These are phyloP conservation scores for Hyphodiscus sp. DNA, from an alignment of 2,329 filamentous ascomycete genomes.

Conservation along the genomic window DNA sequence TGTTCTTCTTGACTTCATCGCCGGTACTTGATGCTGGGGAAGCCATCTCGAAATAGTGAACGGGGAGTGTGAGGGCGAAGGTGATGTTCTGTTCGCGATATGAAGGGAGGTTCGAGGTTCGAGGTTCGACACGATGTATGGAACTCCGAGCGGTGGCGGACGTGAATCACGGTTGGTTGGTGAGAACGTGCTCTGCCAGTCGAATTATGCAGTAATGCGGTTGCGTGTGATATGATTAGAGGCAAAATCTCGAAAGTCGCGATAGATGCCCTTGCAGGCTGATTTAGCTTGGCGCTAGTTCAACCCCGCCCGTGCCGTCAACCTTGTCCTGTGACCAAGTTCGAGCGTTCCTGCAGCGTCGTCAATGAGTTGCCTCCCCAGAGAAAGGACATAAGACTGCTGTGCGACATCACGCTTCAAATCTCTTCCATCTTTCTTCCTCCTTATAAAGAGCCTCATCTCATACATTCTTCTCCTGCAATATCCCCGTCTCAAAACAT, in stretches of 20 bases:
- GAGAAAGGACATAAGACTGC: neutral
- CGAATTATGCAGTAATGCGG: neutral
- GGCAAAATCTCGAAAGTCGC: neutral
- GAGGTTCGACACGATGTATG: neutral
- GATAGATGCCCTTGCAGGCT: neutral
- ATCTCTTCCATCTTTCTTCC: conserved; percentile 4
- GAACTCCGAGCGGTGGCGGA: neutral
- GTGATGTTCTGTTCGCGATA: no score
- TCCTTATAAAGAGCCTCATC: conserved; percentile 2
- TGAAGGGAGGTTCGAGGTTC: neutral
- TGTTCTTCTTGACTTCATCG: conserved; percentile 40
- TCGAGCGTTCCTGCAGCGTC: neutral
- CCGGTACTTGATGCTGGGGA: conserved; percentile 46
- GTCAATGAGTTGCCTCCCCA: neutral
- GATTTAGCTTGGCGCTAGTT: neutral
- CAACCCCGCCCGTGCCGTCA: neutral
- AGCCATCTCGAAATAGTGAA: conserved; percentile 40
- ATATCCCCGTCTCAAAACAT: conserved; percentile 17
- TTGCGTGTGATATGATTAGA: neutral
- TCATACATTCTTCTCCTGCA: neutral
- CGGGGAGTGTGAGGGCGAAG: neutral
- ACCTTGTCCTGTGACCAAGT: neutral
- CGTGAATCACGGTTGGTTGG: neutral
- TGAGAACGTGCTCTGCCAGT: neutral
- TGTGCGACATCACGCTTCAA: neutral